Evolutionary conservation across 202 grass and related monocot species (phyloP).

Genomic region (Dendrocalamus latiflorus): DNA sequence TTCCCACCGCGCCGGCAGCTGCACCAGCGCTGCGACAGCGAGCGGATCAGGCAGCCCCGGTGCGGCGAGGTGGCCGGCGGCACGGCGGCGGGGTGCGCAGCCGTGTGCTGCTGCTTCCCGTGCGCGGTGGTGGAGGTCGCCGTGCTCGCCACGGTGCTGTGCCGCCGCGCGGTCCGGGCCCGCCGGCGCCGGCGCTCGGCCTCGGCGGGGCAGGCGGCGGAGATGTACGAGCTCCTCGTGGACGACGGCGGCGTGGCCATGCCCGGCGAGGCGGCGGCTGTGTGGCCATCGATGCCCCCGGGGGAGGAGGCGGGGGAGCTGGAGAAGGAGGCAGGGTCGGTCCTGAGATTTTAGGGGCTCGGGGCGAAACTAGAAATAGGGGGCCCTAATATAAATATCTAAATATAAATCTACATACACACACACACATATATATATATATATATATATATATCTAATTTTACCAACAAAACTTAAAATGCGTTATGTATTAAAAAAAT

Average conservation of each 20-base stretch:
- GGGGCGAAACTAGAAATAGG: too few relatives aligned
- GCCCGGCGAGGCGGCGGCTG: neutral
- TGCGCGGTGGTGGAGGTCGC: slow-evolving; percentile 66
- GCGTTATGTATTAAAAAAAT: too few relatives aligned
- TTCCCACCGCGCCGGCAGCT: slow-evolving; percentile 24
- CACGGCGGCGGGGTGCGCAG: slow-evolving; percentile 65
- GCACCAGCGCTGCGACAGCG: slow-evolving; percentile 37
- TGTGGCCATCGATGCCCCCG: neutral
- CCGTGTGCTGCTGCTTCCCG: slow-evolving; percentile 77
- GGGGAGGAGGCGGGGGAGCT: slow-evolving; percentile 35
- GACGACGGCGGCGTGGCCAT: neutral
- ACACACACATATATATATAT: too few relatives aligned
- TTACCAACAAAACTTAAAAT: too few relatives aligned
- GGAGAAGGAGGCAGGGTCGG: too few relatives aligned
- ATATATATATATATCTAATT: too few relatives aligned
- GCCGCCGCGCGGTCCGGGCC: slow-evolving; percentile 36
- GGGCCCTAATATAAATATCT: too few relatives aligned
- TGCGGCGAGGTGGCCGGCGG: slow-evolving; percentile 69
- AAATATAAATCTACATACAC: too few relatives aligned
- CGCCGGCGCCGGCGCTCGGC: slow-evolving; percentile 35
- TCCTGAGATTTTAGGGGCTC: too few relatives aligned
- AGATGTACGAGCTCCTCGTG: slow-evolving; percentile 39
- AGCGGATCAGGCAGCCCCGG: slow-evolving; percentile 21
- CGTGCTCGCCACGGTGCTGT: slow-evolving; percentile 65
- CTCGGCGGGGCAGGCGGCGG: slow-evolving; percentile 35